phyloP scores from a whole-genome alignment of 2,329 filamentous ascomycete genomes.

The Penicillium sp. region DNA sequence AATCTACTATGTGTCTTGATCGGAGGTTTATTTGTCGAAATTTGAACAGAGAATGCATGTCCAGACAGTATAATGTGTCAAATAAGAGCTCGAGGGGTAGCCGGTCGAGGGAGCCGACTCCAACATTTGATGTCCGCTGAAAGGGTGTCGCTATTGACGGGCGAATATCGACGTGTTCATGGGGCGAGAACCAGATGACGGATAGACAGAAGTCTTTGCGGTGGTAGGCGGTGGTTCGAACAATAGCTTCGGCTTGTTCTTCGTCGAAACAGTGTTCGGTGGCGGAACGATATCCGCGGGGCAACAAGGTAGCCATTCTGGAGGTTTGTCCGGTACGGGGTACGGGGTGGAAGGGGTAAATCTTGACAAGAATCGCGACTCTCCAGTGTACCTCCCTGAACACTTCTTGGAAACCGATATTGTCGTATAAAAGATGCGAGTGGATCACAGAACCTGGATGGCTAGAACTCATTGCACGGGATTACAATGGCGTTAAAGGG shows the following conservation, averaged over 20 bases:
- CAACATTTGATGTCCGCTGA: background rate
- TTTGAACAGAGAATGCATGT: constrained; percentile 13
- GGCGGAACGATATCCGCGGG: constrained; percentile 11
- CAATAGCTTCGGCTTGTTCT: constrained; percentile 16
- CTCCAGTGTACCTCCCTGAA: background rate
- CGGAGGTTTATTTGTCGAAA: constrained; percentile 15
- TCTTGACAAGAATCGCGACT: background rate
- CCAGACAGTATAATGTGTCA: constrained; percentile 2
- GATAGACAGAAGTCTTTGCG: constrained; percentile 10
- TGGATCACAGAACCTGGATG: background rate
- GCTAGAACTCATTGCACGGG: background rate
- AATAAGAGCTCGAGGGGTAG: constrained; percentile 10
- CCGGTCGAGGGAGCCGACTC: constrained; percentile 8
- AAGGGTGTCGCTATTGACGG: constrained; percentile 10
- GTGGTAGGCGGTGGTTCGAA: constrained; percentile 21
- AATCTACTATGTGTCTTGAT: constrained; percentile 15
- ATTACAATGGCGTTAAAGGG: background rate
- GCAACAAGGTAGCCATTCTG: constrained; percentile 9
- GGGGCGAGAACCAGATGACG: constrained; percentile 8
- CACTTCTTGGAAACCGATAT: background rate
- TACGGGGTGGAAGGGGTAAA: background rate
- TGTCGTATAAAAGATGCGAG: background rate
- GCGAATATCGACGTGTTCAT: constrained; percentile 6
- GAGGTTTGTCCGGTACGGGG: constrained; percentile 43
- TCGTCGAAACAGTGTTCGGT: constrained; percentile 10